Conservation (phyloP, 148 eudicot genomes). For the Pharnaceum exiguum region DNA sequence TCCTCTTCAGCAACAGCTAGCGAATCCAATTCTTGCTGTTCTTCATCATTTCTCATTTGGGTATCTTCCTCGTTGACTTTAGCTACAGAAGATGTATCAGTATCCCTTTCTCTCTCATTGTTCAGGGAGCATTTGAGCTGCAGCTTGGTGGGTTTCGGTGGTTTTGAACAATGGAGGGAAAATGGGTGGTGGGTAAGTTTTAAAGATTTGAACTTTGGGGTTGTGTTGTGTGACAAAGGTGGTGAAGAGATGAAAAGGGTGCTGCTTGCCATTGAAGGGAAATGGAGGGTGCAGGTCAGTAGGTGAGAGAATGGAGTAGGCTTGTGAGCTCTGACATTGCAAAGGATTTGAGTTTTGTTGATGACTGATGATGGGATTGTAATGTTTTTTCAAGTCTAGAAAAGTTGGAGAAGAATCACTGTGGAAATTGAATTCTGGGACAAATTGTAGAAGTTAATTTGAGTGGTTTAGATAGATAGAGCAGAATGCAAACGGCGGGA, state of each 20-base stretch:
- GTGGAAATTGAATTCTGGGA: too few relatives aligned
- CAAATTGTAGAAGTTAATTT: too few relatives aligned
- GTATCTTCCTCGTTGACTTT: slow-evolving; percentile 23
- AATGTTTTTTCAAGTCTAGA: slow-evolving; percentile 19
- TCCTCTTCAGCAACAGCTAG: slow-evolving; percentile 87
- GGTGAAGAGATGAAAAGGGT: slow-evolving; percentile 24
- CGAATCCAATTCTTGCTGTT: slow-evolving; percentile 80
- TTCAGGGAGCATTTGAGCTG: slow-evolving; percentile 34
- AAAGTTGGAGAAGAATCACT: slow-evolving; percentile 27
- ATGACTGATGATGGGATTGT: too few relatives aligned
- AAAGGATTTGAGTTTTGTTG: too few relatives aligned
- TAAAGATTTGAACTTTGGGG: slow-evolving; percentile 11
- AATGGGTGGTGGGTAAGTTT: slow-evolving; percentile 18
- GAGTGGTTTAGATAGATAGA: too few relatives aligned
- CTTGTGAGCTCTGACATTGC: slow-evolving; percentile 16
- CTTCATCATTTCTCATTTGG: too few relatives aligned
- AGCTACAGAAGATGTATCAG: slow-evolving; percentile 29
- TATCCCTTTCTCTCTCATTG: slow-evolving; percentile 37
- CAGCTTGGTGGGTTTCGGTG: slow-evolving; percentile 26
- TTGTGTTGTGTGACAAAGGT: slow-evolving; percentile 20
- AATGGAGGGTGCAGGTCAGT: background rate
- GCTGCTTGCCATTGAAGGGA: slow-evolving; percentile 43
- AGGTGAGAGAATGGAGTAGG: background rate
- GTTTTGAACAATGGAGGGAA: slow-evolving; percentile 13
- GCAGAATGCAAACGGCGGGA: too few relatives aligned